Conservation (phyloP, 495 filamentous ascomycete genomes). For the Penicillium maclennaniae region DNA sequence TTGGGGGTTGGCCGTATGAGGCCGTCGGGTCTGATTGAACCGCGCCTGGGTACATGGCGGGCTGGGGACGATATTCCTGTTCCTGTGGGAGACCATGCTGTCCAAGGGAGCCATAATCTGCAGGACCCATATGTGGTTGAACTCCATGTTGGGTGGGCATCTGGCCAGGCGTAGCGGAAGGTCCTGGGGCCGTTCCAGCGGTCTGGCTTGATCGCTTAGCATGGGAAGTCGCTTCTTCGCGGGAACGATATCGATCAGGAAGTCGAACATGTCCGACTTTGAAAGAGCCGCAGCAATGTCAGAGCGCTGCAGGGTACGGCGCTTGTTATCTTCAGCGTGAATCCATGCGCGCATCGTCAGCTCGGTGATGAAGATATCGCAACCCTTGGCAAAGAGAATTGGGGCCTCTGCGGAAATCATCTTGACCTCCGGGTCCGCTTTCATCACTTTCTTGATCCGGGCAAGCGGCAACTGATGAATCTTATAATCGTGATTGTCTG, state of each 20-base stretch:
- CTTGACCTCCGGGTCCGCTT: slow-evolving; percentile 97
- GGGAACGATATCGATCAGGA: slow-evolving; percentile 96
- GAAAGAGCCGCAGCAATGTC: slow-evolving; percentile 94
- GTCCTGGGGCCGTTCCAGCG: slow-evolving; percentile 47
- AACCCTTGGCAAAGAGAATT: slow-evolving; percentile 97
- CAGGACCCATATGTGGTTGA: slow-evolving; percentile 60
- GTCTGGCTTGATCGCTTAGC: slow-evolving; percentile 69
- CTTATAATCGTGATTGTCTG: slow-evolving; percentile 96
- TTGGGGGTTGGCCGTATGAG: slow-evolving; percentile 68
- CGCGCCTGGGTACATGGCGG: slow-evolving; percentile 72
- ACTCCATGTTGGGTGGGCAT: slow-evolving; percentile 59
- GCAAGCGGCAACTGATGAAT: slow-evolving; percentile 92
- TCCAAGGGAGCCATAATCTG: slow-evolving; percentile 59
- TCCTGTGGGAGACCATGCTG: slow-evolving; percentile 64
- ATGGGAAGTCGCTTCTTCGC: slow-evolving; percentile 85
- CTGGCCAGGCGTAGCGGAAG: slow-evolving; percentile 46
- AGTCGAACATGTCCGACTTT: slow-evolving; percentile 99
- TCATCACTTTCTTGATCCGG: slow-evolving; percentile 99
- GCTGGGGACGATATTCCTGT: slow-evolving; percentile 73
- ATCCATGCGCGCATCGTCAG: slow-evolving; percentile 99
- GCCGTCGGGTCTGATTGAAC: slow-evolving; percentile 67
- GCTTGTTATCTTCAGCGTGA: slow-evolving; percentile 97
- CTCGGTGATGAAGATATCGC: slow-evolving; percentile 99
- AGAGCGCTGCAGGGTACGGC: slow-evolving; percentile 88
- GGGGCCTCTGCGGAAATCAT: slow-evolving; percentile 99